Conservation (phyloP, 192 early-diverging fungal genomes). For the Entrophospora sp. region DNA sequence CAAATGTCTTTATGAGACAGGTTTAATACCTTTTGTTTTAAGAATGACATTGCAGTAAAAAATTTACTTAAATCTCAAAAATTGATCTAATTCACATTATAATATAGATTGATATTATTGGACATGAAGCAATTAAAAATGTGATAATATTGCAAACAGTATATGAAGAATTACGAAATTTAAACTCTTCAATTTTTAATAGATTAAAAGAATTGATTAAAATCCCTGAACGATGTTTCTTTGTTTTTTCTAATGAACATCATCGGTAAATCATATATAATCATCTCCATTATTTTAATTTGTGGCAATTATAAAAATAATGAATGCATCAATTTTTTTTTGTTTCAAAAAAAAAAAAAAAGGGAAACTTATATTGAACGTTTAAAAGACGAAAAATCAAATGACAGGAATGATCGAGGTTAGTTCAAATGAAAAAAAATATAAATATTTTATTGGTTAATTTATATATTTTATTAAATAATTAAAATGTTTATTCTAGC, state of each 20-base stretch:
- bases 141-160: constrained; percentile 93
- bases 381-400: constrained; percentile 71
- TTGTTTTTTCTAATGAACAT: constrained; percentile 95
- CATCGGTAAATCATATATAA: constrained; percentile 58
- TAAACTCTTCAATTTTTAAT: constrained; percentile 71
- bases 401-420: constrained; percentile 93
- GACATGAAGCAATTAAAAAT: constrained; percentile 77
- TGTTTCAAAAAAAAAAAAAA: not conserved
- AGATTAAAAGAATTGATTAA: constrained; percentile 65
- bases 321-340: no score
- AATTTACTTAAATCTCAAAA: no score
- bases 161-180: constrained; percentile 80
- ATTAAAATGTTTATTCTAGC: constrained; percentile 34
- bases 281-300: no score
- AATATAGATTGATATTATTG: constrained; percentile 94
- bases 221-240: constrained; percentile 71
- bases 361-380: constrained; percentile 83
- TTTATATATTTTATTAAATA: not conserved
- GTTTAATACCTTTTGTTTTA: no score
- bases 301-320: no score
- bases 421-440: no score
- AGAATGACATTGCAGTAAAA: no score
- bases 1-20: constrained; percentile 88
- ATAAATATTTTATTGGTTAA: not conserved
- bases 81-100: no score